Percentiles rank a stretch among this genome's conserved stretches.
phyloP scores from a whole-genome alignment of 75 land plant species.

The Pinus albicaulis region DNA sequence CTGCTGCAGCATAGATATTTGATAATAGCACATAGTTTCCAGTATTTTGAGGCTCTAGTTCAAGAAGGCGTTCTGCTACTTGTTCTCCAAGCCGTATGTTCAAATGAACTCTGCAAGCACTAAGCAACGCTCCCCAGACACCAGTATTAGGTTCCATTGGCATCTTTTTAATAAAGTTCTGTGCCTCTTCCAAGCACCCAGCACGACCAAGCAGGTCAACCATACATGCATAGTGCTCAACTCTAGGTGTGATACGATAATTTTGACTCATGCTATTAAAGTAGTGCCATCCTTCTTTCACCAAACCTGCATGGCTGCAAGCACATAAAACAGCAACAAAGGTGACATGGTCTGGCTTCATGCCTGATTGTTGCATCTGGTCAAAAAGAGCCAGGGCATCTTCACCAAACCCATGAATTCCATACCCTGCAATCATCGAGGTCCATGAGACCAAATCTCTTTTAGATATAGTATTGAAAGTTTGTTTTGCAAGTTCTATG shows the following conservation, averaged over 20 bases:
- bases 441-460: neutral
- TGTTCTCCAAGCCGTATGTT: too few species aligned
- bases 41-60: too few species aligned
- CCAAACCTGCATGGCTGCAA: slow-evolving; percentile 36
- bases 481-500: neutral
- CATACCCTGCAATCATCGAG: neutral
- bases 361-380: slow-evolving; percentile 32
- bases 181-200: slow-evolving; percentile 45
- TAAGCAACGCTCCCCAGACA: slow-evolving; percentile 9
- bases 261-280: slow-evolving; percentile 28
- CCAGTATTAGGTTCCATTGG: too few species aligned
- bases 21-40: too few species aligned
- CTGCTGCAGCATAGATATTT: too few species aligned
- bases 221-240: slow-evolving; percentile 47
- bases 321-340: slow-evolving; percentile 32
- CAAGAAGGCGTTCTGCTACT: too few species aligned
- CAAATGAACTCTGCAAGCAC: neutral
- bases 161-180: neutral
- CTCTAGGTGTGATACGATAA: slow-evolving; percentile 26
- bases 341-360: slow-evolving; percentile 35
- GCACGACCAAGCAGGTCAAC: slow-evolving; percentile 61
- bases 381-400: slow-evolving; percentile 4
- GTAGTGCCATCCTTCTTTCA: slow-evolving; percentile 34
- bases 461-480: neutral
- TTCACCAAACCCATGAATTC: neutral